Percentiles rank a stretch among this genome's conserved stretches.
phyloP scores from a whole-genome alignment of 306 rosid species.

The Sechiopsis laciniata region DNA sequence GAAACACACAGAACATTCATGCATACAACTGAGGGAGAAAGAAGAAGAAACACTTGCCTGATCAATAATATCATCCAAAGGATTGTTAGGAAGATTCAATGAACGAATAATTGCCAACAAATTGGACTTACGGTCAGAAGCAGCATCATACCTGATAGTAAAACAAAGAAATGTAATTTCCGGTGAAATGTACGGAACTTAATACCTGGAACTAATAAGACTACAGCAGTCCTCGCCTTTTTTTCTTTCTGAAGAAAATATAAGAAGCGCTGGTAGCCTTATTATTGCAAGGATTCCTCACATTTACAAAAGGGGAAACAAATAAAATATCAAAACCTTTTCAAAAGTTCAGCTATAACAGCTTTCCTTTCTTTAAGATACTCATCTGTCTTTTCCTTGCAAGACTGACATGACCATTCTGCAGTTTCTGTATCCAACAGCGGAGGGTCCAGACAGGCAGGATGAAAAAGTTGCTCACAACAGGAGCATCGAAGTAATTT shows the following conservation, averaged over 20 bases:
- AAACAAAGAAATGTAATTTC: conserved; percentile 15
- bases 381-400: conserved; percentile 89
- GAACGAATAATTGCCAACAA: conserved; percentile 70
- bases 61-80: conserved; percentile 91
- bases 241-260: not conserved
- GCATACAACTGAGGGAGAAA: not conserved
- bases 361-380: conserved; percentile 68
- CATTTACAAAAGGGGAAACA: conserved; percentile 24
- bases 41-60: conserved; percentile 45
- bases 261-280: conserved; percentile 17
- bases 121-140: conserved; percentile 68
- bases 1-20: not conserved
- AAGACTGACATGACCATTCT: conserved; percentile 89
- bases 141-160: conserved; percentile 66
- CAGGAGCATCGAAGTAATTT: conserved; percentile 83
- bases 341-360: conserved; percentile 60
- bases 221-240: conserved; percentile 10
- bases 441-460: conserved; percentile 80
- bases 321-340: conserved; percentile 44
- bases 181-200: not conserved
- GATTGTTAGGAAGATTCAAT: conserved; percentile 91
- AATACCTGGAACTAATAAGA: not conserved
- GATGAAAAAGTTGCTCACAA: conserved; percentile 80
- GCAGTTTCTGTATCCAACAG: conserved; percentile 58
- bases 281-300: not conserved